Evolutionary conservation across 805 yeast genomes (phyloP).

Genomic region (Priceomyces haplophilus): DNA sequence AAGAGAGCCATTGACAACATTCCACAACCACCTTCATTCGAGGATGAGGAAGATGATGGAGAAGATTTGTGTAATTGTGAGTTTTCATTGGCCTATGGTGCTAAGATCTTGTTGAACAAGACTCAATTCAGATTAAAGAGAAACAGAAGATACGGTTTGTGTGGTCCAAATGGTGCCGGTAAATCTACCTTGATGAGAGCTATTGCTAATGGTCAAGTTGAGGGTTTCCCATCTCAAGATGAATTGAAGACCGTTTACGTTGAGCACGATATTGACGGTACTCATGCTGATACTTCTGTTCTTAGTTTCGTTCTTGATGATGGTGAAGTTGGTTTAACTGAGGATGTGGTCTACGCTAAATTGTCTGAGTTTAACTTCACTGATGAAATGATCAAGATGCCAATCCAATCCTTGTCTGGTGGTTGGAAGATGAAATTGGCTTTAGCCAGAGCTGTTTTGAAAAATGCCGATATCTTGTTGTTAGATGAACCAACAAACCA

Average conservation of each 20-base stretch:
- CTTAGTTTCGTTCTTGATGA: slow-evolving; percentile 86
- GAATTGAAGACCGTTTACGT: slow-evolving; percentile 99
- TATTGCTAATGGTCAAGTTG: slow-evolving; percentile 96
- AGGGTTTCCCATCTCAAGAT: slow-evolving; percentile 99
- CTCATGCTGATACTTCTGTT: slow-evolving; percentile 94
- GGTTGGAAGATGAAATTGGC: slow-evolving; percentile 99
- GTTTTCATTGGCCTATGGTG: slow-evolving; percentile 99
- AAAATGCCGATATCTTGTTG: slow-evolving; percentile 95
- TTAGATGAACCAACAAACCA: slow-evolving; percentile 99
- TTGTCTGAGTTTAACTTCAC: slow-evolving; percentile 90
- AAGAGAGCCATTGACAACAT: slow-evolving; percentile 96
- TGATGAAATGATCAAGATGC: slow-evolving; percentile 89
- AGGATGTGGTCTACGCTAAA: slow-evolving; percentile 67
- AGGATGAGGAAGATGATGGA: slow-evolving; percentile 97
- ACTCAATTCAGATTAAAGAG: slow-evolving; percentile 98
- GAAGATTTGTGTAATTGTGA: slow-evolving; percentile 99
- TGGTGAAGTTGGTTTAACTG: slow-evolving; percentile 69
- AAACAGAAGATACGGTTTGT: slow-evolving; percentile 98
- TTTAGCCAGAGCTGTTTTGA: slow-evolving; percentile 97
- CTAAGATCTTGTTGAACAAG: slow-evolving; percentile 98
- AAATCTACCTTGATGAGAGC: slow-evolving; percentile 81
- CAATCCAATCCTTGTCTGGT: slow-evolving; percentile 96
- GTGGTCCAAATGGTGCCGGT: slow-evolving; percentile 61
- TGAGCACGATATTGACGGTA: slow-evolving; percentile 99
- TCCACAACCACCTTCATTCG: slow-evolving; percentile 93